These are phyloP conservation scores for Tylopilus vinaceipallidus DNA, from an alignment of 768 basidiomycete species.

Conservation along the genomic window DNA sequence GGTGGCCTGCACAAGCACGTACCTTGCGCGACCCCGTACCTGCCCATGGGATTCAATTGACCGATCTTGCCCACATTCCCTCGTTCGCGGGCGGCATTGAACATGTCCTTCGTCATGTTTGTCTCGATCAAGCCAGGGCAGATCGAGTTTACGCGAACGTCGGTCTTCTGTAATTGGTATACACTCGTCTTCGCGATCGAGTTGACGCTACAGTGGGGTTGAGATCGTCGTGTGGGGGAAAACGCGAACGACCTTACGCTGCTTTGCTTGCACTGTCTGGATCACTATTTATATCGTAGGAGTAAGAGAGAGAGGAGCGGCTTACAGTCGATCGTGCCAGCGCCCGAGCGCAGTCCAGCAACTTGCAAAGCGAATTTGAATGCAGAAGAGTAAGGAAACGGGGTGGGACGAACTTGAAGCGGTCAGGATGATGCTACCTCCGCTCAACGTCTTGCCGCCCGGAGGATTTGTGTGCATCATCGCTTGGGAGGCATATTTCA, in stretches of 20 bases:
- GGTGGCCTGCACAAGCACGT: conserved; percentile 9
- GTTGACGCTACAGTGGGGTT: conserved; percentile 61
- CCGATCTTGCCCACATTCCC: conserved; percentile 80
- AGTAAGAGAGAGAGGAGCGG: not conserved
- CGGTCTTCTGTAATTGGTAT: conserved; percentile 76
- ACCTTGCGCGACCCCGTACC: conserved; percentile 85
- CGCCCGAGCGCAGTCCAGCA: conserved; percentile 81
- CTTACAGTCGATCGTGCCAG: conserved; percentile 80
- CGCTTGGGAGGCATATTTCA: conserved; percentile 81
- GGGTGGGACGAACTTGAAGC: conserved; percentile 61
- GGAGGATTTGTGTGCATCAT: conserved; percentile 70
- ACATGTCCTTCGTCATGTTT: conserved; percentile 80
- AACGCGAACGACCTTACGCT: conserved; percentile 54
- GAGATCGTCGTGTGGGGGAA: not conserved
- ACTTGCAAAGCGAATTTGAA: conserved; percentile 45
- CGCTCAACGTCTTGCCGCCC: conserved; percentile 62
- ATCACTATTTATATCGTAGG: conserved; percentile 15
- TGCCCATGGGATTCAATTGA: conserved; percentile 73
- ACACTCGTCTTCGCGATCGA: conserved; percentile 81
- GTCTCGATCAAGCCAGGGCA: conserved; percentile 95
- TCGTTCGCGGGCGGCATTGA: conserved; percentile 71
- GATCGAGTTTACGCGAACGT: conserved; percentile 86
- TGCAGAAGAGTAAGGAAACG: not conserved
- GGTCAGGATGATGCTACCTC: conserved; percentile 86
- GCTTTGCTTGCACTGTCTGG: conserved; percentile 91